phyloP scores from a whole-genome alignment of 495 filamentous ascomycete genomes.

The Lindgomyces ingoldianus region DNA sequence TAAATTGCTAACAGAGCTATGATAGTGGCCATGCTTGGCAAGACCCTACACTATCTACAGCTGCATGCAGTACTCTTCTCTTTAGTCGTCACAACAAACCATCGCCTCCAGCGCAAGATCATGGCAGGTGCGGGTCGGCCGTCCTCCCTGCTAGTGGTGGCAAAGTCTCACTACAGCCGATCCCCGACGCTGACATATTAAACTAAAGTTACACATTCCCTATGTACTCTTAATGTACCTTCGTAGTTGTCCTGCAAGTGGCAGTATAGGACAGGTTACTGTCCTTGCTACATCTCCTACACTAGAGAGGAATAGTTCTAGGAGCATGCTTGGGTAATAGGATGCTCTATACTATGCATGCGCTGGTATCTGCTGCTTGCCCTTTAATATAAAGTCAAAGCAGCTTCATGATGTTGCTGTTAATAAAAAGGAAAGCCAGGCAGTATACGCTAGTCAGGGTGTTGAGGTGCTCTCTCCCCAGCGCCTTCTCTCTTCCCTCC shows the following conservation, averaged over 20 bases:
- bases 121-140: too few relatives aligned
- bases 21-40: too few relatives aligned
- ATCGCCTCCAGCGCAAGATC: too few relatives aligned
- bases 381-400: background rate
- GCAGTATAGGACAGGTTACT: conserved; percentile 3
- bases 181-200: too few relatives aligned
- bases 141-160: too few relatives aligned
- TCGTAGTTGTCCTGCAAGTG: background rate
- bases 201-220: too few relatives aligned
- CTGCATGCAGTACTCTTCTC: too few relatives aligned
- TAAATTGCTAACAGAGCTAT: too few relatives aligned
- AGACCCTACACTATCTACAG: too few relatives aligned
- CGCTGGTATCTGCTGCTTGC: background rate
- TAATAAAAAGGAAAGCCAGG: conserved; percentile 10
- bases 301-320: background rate
- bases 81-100: too few relatives aligned
- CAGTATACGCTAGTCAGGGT: conserved; percentile 24
- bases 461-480: conserved; percentile 31
- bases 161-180: too few relatives aligned
- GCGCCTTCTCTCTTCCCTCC: conserved; percentile 29
- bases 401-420: conserved; percentile 6
- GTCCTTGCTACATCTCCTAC: background rate
- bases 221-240: too few relatives aligned
- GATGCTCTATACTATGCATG: conserved; percentile 1
- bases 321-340: background rate